phyloP scores from a whole-genome alignment of 2,329 filamentous ascomycete genomes.

The Furcasterigmium furcatum region DNA sequence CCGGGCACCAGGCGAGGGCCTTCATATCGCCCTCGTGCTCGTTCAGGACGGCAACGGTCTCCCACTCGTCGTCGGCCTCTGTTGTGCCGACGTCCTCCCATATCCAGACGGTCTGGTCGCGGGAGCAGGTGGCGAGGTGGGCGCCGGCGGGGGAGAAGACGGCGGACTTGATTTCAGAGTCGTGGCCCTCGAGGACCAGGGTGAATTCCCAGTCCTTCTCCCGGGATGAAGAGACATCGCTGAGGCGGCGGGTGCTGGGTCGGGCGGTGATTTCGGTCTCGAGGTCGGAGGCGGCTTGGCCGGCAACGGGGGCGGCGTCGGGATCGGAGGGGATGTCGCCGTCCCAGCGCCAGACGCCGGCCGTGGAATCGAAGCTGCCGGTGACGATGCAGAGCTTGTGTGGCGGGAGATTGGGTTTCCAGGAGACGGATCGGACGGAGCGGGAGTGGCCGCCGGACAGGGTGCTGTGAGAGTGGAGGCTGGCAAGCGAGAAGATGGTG shows the following conservation, averaged over 20 bases:
- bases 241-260: neutral
- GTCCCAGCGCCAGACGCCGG: slow-evolving; percentile 76
- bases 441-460: slow-evolving; percentile 88
- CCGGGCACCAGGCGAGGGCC: slow-evolving; percentile 86
- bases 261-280: slow-evolving; percentile 37
- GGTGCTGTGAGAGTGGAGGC: slow-evolving; percentile 73
- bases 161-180: slow-evolving; percentile 85
- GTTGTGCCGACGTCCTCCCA: slow-evolving; percentile 83
- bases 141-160: slow-evolving; percentile 71
- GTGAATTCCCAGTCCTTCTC: slow-evolving; percentile 86
- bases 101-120: slow-evolving; percentile 96
- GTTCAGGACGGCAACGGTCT: slow-evolving; percentile 90
- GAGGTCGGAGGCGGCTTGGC: slow-evolving; percentile 39
- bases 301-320: slow-evolving; percentile 13
- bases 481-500: slow-evolving; percentile 83
- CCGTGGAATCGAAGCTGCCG: slow-evolving; percentile 89
- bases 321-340: slow-evolving; percentile 28
- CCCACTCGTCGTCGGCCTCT: slow-evolving; percentile 89
- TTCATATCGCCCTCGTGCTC: slow-evolving; percentile 97
- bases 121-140: slow-evolving; percentile 82
- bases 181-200: slow-evolving; percentile 89
- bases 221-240: neutral
- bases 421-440: slow-evolving; percentile 74
- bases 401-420: slow-evolving; percentile 70
- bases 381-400: slow-evolving; percentile 78